phyloP scores from a whole-genome alignment of 805 yeast genomes.

The Candida sonorensis region DNA sequence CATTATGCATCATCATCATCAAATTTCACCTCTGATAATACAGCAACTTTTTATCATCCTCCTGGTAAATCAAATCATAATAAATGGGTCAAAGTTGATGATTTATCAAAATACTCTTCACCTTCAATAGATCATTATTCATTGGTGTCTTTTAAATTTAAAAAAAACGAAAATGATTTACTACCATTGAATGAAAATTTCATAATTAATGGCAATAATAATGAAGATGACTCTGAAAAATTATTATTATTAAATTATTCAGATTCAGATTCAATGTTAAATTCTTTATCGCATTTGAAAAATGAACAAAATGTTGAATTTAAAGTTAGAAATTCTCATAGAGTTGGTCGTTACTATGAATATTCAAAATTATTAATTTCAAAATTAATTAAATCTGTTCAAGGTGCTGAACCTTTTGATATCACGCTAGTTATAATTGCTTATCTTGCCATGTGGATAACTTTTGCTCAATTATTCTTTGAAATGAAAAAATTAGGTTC shows the following conservation, averaged over 20 bases:
- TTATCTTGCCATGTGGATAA: slow-evolving; percentile 81
- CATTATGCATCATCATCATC: slow-evolving; percentile 38
- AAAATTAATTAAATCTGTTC: slow-evolving; percentile 39
- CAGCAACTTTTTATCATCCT: slow-evolving; percentile 31
- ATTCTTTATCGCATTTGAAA: slow-evolving; percentile 14
- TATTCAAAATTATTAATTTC: slow-evolving; percentile 34
- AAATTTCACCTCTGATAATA: background rate
- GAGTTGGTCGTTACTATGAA: slow-evolving; percentile 50
- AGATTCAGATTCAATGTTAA: slow-evolving; percentile 15
- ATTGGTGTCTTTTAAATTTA: slow-evolving; percentile 53
- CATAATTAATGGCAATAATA: too few relatives aligned
- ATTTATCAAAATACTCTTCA: slow-evolving; percentile 28
- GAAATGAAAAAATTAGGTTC: slow-evolving; percentile 79
- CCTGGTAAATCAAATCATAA: slow-evolving; percentile 27
- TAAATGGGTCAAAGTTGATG: slow-evolving; percentile 45
- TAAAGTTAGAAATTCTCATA: slow-evolving; percentile 53
- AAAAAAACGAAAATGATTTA: slow-evolving; percentile 30
- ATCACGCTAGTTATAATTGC: slow-evolving; percentile 73
- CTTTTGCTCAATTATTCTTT: slow-evolving; percentile 64
- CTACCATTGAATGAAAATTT: slow-evolving; percentile 37
- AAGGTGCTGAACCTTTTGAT: slow-evolving; percentile 81
- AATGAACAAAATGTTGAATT: slow-evolving; percentile 44
- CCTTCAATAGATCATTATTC: slow-evolving; percentile 39
- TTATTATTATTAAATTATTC: slow-evolving; percentile 29
- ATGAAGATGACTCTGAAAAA: slow-evolving; percentile 36